Conservation (phyloP, 371 early-diverging fungal species). For the Actinomucor elegans region DNA sequence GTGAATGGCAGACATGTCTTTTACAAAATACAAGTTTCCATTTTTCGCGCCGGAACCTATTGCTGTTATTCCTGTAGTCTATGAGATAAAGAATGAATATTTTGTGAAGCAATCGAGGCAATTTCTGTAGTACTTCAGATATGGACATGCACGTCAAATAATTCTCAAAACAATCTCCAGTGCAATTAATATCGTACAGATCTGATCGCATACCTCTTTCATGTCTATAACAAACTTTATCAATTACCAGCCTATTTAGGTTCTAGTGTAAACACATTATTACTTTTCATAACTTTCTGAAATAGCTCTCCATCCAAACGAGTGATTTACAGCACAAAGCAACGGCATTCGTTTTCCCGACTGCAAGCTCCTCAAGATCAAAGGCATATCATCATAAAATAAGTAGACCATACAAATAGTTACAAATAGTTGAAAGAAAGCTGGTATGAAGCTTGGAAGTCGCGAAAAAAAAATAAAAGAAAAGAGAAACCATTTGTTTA, state of each 20-base stretch:
- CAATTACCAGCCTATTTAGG: too few species aligned
- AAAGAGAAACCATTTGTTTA: too few species aligned
- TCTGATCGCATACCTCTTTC: slow-evolving; percentile 28
- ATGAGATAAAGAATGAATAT: not conserved
- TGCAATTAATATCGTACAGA: slow-evolving; percentile 9
- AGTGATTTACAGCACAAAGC: slow-evolving; percentile 21
- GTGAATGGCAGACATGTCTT: slow-evolving; percentile 17
- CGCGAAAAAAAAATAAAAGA: too few species aligned
- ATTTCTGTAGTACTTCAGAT: slow-evolving; percentile 20
- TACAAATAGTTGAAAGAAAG: too few species aligned
- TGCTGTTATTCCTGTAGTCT: slow-evolving; percentile 21
- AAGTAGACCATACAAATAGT: too few species aligned
- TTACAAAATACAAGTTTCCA: slow-evolving; percentile 29
- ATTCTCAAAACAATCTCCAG: slow-evolving; percentile 12
- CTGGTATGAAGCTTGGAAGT: too few species aligned
- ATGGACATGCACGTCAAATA: slow-evolving; percentile 35
- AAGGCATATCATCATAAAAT: too few species aligned
- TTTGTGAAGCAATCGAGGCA: not conserved
- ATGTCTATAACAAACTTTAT: slow-evolving; percentile 13
- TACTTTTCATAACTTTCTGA: slow-evolving; percentile 33
- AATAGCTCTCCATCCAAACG: slow-evolving; percentile 27
- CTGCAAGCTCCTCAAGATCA: too few species aligned
- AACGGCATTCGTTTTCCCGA: slow-evolving; percentile 31
- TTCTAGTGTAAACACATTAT: not conserved
- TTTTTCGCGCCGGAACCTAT: slow-evolving; percentile 27